Evolutionary conservation across 192 early-diverging fungal species (phyloP).

Genomic region (Coemansia sp.): DNA sequence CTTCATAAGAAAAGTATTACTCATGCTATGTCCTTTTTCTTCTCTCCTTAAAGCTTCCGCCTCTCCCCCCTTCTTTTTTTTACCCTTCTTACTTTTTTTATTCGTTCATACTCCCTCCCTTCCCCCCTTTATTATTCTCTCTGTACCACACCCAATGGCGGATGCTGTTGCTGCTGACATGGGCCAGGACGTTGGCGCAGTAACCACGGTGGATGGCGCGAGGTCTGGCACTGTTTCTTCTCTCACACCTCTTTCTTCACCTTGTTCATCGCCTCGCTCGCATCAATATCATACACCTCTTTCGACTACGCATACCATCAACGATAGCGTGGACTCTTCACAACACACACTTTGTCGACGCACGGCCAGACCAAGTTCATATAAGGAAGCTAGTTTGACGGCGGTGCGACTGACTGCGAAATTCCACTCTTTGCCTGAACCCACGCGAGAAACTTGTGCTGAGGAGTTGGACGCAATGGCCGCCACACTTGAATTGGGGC

Average conservation of each 20-base stretch:
- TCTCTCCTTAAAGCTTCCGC: background rate
- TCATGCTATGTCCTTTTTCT: background rate
- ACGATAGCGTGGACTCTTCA: background rate
- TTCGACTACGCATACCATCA: background rate
- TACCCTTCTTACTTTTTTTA: slow-evolving; percentile 1
- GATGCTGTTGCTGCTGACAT: background rate
- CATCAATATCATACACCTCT: background rate
- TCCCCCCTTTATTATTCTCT: background rate
- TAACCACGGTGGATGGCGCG: background rate
- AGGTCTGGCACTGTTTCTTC: background rate
- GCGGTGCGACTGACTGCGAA: slow-evolving; percentile 7
- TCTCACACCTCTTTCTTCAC: background rate
- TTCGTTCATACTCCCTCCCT: background rate
- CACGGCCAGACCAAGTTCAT: background rate
- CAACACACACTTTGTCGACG: background rate
- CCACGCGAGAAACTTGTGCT: slow-evolving; percentile 4
- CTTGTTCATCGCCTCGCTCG: background rate
- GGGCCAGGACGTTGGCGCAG: slow-evolving; percentile 5
- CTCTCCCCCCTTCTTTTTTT: background rate
- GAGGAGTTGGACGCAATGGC: background rate
- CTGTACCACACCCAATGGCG: background rate
- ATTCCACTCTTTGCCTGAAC: slow-evolving; percentile 5
- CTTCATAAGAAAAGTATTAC: too few relatives aligned
- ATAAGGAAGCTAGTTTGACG: background rate
- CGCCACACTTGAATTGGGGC: background rate